Conservation (phyloP, 2,329 filamentous ascomycete species). For the Monosporascus sp. region DNA sequence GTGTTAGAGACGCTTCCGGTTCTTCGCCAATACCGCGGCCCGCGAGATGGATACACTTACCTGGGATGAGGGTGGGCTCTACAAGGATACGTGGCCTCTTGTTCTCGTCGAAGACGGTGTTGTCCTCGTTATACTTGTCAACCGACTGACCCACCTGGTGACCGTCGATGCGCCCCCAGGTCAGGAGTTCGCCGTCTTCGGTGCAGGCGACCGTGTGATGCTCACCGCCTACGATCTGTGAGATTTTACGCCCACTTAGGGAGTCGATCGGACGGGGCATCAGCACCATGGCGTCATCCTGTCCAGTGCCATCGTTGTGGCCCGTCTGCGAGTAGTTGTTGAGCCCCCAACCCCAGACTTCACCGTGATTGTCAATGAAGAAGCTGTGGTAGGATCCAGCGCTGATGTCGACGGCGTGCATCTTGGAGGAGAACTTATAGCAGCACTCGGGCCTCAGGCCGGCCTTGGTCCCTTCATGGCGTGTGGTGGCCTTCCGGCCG, state of each 20-base stretch:
- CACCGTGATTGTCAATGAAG: constrained; percentile 64
- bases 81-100: constrained; percentile 61
- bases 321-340: constrained; percentile 85
- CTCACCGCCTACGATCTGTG: constrained; percentile 45
- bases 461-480: constrained; percentile 30
- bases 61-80: constrained; percentile 21
- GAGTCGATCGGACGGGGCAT: constrained; percentile 50
- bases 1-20: background rate
- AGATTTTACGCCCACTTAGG: constrained; percentile 49
- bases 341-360: constrained; percentile 76
- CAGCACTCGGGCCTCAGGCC: constrained; percentile 1
- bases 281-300: constrained; percentile 35
- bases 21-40: background rate
- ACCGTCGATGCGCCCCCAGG: constrained; percentile 55
- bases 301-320: constrained; percentile 26
- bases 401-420: constrained; percentile 44
- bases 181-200: constrained; percentile 49
- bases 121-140: constrained; percentile 41
- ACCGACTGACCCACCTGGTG: constrained; percentile 52
- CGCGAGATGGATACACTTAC: constrained; percentile 9
- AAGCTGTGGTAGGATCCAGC: constrained; percentile 80
- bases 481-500: constrained; percentile 56
- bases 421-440: background rate
- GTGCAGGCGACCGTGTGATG: constrained; percentile 70
- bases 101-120: constrained; percentile 58